A percentile compares a stretch with the other conserved stretches of the same genome.
Evolutionary conservation across 2,329 filamentous ascomycete genomes (phyloP).

Genomic region (Colletotrichum trifolii): DNA sequence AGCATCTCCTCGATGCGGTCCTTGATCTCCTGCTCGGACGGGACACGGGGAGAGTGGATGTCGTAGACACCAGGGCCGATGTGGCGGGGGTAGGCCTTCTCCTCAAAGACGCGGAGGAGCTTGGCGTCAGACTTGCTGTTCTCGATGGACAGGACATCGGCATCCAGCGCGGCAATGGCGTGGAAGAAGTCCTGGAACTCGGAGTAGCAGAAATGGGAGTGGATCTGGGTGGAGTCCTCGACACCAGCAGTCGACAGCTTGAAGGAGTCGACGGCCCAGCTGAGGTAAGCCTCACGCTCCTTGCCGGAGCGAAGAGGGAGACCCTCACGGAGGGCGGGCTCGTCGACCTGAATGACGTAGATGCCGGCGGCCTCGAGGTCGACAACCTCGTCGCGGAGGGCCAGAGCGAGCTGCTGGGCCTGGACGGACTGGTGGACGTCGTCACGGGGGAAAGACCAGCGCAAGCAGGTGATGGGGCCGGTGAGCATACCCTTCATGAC

Average conservation of each 20-base stretch:
- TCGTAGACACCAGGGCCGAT: conserved; percentile 99
- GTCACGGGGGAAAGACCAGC: conserved; percentile 99
- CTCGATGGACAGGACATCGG: conserved; percentile 98
- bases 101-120: conserved; percentile 98
- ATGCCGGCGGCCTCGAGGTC: conserved; percentile 98
- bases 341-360: conserved; percentile 98
- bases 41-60: conserved; percentile 98
- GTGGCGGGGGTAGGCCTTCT: conserved; percentile 96
- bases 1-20: conserved; percentile 98
- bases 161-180: conserved; percentile 96
- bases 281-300: conserved; percentile 96
- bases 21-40: conserved; percentile 98
- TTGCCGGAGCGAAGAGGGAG: conserved; percentile 93
- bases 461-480: conserved; percentile 96
- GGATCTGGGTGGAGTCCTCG: conserved; percentile 96
- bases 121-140: conserved; percentile 99
- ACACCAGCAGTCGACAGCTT: conserved; percentile 94
- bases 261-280: conserved; percentile 99
- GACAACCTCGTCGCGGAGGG: conserved; percentile 97
- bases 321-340: conserved; percentile 99
- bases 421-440: conserved; percentile 99
- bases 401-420: conserved; percentile 97
- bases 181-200: conserved; percentile 99
- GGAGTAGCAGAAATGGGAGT: conserved; percentile 99
- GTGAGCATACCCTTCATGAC: conserved; percentile 99